A percentile compares a stretch with the other conserved stretches of the same genome.
phyloP scores from a whole-genome alignment of 2,329 filamentous ascomycete species.

The Chaetomiaceae sp. region DNA sequence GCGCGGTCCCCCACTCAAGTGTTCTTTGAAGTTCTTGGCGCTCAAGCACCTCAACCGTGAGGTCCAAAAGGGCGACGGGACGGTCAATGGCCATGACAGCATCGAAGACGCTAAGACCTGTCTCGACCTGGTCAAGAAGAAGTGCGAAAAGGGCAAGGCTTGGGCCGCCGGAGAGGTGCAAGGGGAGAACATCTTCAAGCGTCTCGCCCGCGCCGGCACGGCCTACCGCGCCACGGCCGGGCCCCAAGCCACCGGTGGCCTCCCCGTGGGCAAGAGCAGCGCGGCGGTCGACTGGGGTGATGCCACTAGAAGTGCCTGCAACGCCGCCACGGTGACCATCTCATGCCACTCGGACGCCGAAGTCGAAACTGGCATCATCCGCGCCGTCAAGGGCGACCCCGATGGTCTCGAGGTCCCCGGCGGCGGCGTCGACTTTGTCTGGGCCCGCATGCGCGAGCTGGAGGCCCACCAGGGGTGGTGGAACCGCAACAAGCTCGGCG shows the following conservation, averaged over 20 bases:
- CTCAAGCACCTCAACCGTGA: constrained; percentile 81
- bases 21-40: constrained; percentile 81
- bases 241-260: constrained; percentile 50
- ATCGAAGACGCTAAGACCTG: constrained; percentile 89
- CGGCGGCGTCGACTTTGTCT: constrained; percentile 62
- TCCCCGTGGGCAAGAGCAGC: constrained; percentile 56
- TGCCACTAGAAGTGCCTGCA: constrained; percentile 55
- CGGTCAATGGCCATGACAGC: constrained; percentile 72
- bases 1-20: constrained; percentile 82
- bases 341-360: constrained; percentile 56
- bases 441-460: constrained; percentile 60
- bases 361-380: constrained; percentile 49
- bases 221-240: constrained; percentile 59
- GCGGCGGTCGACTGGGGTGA: constrained; percentile 89
- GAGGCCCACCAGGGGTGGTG: constrained; percentile 64
- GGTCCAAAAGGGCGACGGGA: constrained; percentile 74
- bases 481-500: constrained; percentile 49
- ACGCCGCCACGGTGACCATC: constrained; percentile 51
- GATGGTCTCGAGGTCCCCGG: constrained; percentile 53
- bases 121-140: constrained; percentile 88
- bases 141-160: constrained; percentile 83
- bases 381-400: constrained; percentile 54
- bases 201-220: constrained; percentile 62
- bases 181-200: constrained; percentile 84
- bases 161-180: constrained; percentile 79